Evolutionary conservation across 148 eudicot genomes (phyloP).

Genomic region (Bassia scoparia): DNA sequence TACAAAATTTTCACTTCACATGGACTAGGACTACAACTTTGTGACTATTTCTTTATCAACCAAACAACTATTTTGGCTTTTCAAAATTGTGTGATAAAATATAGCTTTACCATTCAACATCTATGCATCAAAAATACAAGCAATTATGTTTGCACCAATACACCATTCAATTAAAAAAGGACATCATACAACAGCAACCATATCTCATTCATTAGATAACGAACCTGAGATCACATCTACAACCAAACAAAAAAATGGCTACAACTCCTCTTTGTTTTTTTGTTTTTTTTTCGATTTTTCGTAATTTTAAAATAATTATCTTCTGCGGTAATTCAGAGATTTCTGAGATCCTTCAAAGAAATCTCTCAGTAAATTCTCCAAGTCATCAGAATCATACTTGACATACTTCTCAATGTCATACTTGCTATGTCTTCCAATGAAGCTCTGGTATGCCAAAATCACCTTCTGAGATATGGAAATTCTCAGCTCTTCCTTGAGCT

Average conservation of each 20-base stretch:
- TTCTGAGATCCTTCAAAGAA: slow-evolving; percentile 64
- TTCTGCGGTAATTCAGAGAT: slow-evolving; percentile 38
- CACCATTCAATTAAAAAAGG: slow-evolving; percentile 10
- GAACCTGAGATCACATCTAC: slow-evolving; percentile 19
- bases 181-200: slow-evolving; percentile 24
- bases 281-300: neutral
- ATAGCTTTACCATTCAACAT: slow-evolving; percentile 21
- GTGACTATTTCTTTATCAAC: neutral
- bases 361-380: slow-evolving; percentile 49
- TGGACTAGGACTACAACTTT: neutral
- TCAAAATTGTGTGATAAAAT: neutral
- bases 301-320: neutral
- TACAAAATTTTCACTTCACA: neutral
- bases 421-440: slow-evolving; percentile 30
- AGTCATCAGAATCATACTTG: slow-evolving; percentile 61
- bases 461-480: slow-evolving; percentile 51
- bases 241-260: slow-evolving; percentile 19
- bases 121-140: slow-evolving; percentile 26
- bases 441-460: slow-evolving; percentile 59
- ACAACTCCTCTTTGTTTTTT: neutral
- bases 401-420: slow-evolving; percentile 48
- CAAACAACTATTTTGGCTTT: neutral
- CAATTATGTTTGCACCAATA: slow-evolving; percentile 9
- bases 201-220: slow-evolving; percentile 22
- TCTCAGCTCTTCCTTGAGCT: slow-evolving; percentile 59